phyloP scores from a whole-genome alignment of 2,329 filamentous ascomycete species.

The Colletotrichum musicola region DNA sequence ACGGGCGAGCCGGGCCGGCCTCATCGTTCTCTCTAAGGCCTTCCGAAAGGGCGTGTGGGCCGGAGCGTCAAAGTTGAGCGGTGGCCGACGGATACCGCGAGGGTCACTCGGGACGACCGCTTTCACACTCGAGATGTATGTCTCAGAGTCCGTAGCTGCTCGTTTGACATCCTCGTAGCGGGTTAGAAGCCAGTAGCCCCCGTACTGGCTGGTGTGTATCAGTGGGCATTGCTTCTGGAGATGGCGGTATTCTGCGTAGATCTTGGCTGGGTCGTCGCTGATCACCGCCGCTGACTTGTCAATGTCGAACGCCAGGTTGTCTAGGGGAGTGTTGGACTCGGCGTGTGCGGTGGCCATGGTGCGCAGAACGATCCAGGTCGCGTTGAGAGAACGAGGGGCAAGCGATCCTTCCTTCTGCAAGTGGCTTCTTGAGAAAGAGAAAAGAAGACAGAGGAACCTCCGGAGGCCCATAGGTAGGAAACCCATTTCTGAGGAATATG shows the following conservation, averaged over 20 bases:
- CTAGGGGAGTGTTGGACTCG: not conserved
- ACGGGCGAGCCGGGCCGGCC: constrained; percentile 38
- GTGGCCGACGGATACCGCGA: constrained; percentile 39
- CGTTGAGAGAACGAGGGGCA: too few relatives aligned
- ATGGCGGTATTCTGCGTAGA: constrained; percentile 40
- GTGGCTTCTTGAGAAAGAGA: too few relatives aligned
- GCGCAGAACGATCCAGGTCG: too few relatives aligned
- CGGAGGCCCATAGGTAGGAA: too few relatives aligned
- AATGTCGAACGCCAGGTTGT: constrained; percentile 27
- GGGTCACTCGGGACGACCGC: constrained; percentile 40
- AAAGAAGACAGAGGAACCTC: too few relatives aligned
- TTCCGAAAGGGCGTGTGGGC: constrained; percentile 42
- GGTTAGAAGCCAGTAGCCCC: constrained; percentile 42
- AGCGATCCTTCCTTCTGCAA: too few relatives aligned
- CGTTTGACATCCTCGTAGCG: constrained; percentile 42
- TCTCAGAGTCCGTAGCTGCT: constrained; percentile 40
- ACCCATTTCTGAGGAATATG: too few relatives aligned
- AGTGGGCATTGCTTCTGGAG: constrained; percentile 40
- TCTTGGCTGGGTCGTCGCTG: constrained; percentile 39
- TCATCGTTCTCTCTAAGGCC: constrained; percentile 40
- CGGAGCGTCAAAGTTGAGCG: constrained; percentile 42
- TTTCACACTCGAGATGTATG: constrained; percentile 39
- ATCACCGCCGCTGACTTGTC: constrained; percentile 39
- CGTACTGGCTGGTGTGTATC: constrained; percentile 40
- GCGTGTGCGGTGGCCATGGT: not conserved